Percentiles rank a stretch among this genome's conserved stretches.
Evolutionary conservation across 306 rosid species (phyloP).

Genomic region (Ceratonia siliqua): DNA sequence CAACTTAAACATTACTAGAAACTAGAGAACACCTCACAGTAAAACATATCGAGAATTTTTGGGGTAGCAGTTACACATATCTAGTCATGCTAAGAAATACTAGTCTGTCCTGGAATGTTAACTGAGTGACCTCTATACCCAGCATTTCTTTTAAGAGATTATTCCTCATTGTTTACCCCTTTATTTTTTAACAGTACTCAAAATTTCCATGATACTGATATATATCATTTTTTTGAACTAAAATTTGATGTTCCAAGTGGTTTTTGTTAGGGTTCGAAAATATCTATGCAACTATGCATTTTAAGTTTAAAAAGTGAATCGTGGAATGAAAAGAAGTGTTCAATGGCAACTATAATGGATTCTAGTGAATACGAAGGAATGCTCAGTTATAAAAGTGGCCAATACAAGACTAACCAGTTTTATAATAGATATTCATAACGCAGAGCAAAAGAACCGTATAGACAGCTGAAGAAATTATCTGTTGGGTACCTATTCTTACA

Average conservation of each 20-base stretch:
- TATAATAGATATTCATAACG: background rate
- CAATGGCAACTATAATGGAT: background rate
- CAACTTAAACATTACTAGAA: constrained; percentile 8
- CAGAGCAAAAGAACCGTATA: background rate
- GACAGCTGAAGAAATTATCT: background rate
- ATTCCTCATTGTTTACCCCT: background rate
- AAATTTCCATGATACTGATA: background rate
- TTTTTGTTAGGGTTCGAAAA: background rate
- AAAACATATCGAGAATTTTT: background rate
- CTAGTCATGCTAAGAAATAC: background rate
- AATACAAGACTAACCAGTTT: background rate
- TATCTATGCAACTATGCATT: background rate
- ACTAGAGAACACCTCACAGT: constrained; percentile 13
- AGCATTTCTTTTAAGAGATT: background rate
- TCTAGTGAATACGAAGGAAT: background rate
- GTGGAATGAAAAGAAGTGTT: background rate
- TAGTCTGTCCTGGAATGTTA: background rate
- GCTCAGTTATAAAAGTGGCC: background rate
- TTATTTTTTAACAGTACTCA: background rate
- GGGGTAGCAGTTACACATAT: background rate
- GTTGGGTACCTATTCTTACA: background rate
- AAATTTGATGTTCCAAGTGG: background rate
- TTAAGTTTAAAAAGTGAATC: background rate
- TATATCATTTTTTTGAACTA: background rate
- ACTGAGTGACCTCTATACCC: background rate